A percentile compares a stretch with the other conserved stretches of the same genome.
phyloP scores from a whole-genome alignment of 805 yeast species.

The Kodamaea nitidulidarum region DNA sequence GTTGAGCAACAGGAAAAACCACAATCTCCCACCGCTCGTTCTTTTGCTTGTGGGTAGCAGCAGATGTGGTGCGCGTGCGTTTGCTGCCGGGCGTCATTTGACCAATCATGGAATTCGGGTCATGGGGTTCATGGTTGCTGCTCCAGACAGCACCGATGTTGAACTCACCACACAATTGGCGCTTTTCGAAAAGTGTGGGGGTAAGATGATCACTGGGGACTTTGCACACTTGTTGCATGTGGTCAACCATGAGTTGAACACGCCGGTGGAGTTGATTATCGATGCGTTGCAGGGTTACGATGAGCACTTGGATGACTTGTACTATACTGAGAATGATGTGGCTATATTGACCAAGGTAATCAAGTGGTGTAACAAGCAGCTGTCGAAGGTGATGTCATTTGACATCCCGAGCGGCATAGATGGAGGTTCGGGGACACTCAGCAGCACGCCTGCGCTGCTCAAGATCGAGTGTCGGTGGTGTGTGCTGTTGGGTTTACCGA shows the following conservation, averaged over 20 bases:
- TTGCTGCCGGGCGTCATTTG: constrained; percentile 76
- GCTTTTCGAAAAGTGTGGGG: constrained; percentile 60
- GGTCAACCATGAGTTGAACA: constrained; percentile 46
- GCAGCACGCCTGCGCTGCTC: constrained; percentile 17
- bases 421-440: constrained; percentile 66
- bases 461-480: constrained; percentile 52
- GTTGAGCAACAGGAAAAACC: constrained; percentile 55
- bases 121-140: constrained; percentile 44
- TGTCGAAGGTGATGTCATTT: constrained; percentile 53
- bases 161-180: constrained; percentile 49
- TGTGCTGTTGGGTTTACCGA: constrained; percentile 69
- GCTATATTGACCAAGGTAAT: constrained; percentile 42
- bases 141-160: constrained; percentile 33
- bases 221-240: constrained; percentile 33
- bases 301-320: constrained; percentile 58
- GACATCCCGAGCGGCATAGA: constrained; percentile 84
- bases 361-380: constrained; percentile 60
- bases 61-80: constrained; percentile 67
- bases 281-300: constrained; percentile 88
- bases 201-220: constrained; percentile 48
- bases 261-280: constrained; percentile 73
- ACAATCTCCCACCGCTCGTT: constrained; percentile 76
- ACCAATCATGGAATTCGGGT: constrained; percentile 71
- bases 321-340: constrained; percentile 34
- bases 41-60: constrained; percentile 57